These are phyloP conservation scores for Cercophora newfieldiana DNA, from an alignment of 495 filamentous ascomycete species.

Conservation along the genomic window DNA sequence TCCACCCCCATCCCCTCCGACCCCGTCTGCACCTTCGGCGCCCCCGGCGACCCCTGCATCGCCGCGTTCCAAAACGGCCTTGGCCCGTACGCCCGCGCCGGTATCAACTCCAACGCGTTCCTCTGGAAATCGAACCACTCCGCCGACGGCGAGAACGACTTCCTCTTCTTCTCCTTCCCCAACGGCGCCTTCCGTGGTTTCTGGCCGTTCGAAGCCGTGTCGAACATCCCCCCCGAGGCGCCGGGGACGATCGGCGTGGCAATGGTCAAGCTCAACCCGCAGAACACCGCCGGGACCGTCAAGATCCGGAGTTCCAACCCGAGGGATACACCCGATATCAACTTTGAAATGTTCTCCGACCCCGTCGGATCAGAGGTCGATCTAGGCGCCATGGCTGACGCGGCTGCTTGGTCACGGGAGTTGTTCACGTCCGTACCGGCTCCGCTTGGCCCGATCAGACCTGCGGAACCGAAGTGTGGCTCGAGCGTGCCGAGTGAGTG, in stretches of 20 bases:
- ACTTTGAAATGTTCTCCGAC: conserved; percentile 48
- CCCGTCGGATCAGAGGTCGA: conserved; percentile 29
- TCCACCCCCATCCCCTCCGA: conserved; percentile 11
- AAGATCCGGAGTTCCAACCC: conserved; percentile 42
- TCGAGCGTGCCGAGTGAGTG: conserved; percentile 39
- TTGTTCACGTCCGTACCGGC: conserved; percentile 18
- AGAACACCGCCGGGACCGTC: conserved; percentile 44
- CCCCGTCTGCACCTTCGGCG: conserved; percentile 27
- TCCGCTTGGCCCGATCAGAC: conserved; percentile 43
- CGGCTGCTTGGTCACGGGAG: conserved; percentile 55
- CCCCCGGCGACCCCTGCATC: conserved; percentile 28
- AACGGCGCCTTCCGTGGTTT: conserved; percentile 25
- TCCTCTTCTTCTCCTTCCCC: conserved; percentile 40
- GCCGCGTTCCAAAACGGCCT: conserved; percentile 14
- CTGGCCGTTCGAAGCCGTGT: conserved; percentile 32
- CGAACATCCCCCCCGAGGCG: conserved; percentile 15
- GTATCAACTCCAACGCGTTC: conserved; percentile 23
- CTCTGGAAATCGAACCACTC: conserved; percentile 15
- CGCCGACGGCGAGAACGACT: conserved; percentile 22
- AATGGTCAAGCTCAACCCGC: conserved; percentile 33
- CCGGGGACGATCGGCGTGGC: conserved; percentile 20
- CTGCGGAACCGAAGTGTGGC: conserved; percentile 42
- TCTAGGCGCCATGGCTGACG: conserved; percentile 52
- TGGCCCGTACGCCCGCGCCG: conserved; percentile 22
- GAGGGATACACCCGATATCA: conserved; percentile 44